A percentile compares a stretch with the other conserved stretches of the same genome.
phyloP scores from a whole-genome alignment of 805 yeast genomes.

The Saccharomycopsis selenospora region DNA sequence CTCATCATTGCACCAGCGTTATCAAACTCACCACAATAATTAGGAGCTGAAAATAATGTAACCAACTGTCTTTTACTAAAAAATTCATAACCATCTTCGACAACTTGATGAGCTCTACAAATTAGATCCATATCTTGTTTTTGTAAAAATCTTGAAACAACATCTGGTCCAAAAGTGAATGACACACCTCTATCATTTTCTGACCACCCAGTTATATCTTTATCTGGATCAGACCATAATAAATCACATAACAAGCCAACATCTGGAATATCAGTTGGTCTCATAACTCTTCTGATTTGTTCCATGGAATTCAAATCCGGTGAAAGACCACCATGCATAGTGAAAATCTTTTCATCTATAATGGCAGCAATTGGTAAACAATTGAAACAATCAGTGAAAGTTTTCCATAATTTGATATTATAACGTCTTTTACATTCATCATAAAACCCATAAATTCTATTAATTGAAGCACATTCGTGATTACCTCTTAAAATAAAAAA shows the following conservation, averaged over 20 bases:
- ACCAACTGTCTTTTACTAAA: conserved; percentile 94
- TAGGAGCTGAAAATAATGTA: conserved; percentile 93
- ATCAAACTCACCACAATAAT: conserved; percentile 98
- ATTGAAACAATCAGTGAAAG: conserved; percentile 97
- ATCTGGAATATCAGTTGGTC: conserved; percentile 99
- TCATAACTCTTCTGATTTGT: conserved; percentile 96
- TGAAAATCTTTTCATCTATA: conserved; percentile 93
- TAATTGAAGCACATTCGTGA: conserved; percentile 97
- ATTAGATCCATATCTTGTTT: conserved; percentile 97
- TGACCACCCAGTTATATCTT: conserved; percentile 97
- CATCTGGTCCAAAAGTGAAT: conserved; percentile 99
- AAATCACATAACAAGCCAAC: conserved; percentile 94
- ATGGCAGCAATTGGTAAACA: conserved; percentile 98
- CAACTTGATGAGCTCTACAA: conserved; percentile 98
- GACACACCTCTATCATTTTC: conserved; percentile 99
- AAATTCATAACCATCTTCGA: conserved; percentile 97
- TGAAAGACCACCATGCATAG: conserved; percentile 98
- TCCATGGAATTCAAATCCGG: conserved; percentile 98
- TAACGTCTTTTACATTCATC: conserved; percentile 98
- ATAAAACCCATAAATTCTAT: conserved; percentile 95
- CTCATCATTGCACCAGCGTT: conserved; percentile 99
- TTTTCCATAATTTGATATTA: conserved; percentile 97
- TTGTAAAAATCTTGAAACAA: conserved; percentile 90
- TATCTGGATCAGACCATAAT: conserved; percentile 98
- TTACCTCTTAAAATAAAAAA: conserved; percentile 95